These are phyloP conservation scores for Insectozyma bohioensis DNA, from an alignment of 1,139 yeast species.

Conservation along the genomic window DNA sequence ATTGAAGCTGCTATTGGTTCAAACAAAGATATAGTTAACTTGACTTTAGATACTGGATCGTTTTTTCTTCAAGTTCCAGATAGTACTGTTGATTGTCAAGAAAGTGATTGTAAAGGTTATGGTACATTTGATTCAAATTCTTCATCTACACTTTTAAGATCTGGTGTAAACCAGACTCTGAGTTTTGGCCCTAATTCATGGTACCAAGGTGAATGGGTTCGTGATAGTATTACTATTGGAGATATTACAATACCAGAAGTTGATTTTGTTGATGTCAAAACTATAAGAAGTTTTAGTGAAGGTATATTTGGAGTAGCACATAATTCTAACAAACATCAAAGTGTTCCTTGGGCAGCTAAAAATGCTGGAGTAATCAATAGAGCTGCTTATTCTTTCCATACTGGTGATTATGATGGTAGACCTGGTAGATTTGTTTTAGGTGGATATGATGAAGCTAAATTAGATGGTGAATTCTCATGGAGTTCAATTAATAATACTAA, in stretches of 20 bases:
- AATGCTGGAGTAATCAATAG: constrained; percentile 5
- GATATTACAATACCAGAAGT: background rate
- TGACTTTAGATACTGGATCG: no score
- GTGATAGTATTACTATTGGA: constrained; percentile 3
- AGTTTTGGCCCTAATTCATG: no score
- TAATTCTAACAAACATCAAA: background rate
- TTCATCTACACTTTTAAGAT: constrained; percentile 13
- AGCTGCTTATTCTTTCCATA: constrained; percentile 5
- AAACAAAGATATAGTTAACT: no score
- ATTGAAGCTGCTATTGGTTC: no score
- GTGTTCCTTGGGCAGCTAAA: constrained; percentile 2
- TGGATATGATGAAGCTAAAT: constrained; percentile 8
- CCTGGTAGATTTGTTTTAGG: constrained; percentile 4
- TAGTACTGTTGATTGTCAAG: no score
- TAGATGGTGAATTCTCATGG: constrained; percentile 7
- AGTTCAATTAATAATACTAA: constrained; percentile 5
- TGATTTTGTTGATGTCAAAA: constrained; percentile 3
- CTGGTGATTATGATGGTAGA: background rate
- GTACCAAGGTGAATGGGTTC: constrained; percentile 5
- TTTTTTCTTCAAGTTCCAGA: no score
- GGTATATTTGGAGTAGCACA: constrained; percentile 21
- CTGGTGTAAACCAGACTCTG: background rate
- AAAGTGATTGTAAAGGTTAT: constrained; percentile 4
- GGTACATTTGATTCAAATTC: constrained; percentile 6
- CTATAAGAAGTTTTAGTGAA: background rate